Evolutionary conservation across 495 filamentous ascomycete genomes (phyloP).

Genomic region (Trichodelitschia bisporula): DNA sequence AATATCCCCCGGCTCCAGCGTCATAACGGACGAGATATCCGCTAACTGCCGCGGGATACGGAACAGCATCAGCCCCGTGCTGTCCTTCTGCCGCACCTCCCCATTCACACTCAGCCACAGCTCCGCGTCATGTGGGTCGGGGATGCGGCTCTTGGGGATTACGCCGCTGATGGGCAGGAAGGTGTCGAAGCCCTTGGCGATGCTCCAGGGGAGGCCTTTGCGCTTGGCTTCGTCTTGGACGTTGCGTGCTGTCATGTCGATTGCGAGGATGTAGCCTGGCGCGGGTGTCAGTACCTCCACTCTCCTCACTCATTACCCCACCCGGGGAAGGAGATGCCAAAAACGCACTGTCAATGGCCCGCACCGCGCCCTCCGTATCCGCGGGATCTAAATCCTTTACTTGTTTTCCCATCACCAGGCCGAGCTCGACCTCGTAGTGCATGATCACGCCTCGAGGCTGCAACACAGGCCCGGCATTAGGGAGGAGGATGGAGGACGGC

Average conservation of each 20-base stretch:
- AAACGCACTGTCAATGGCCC: constrained; percentile 25
- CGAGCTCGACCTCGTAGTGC: constrained; percentile 92
- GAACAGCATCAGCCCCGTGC: constrained; percentile 78
- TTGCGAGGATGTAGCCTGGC: constrained; percentile 59
- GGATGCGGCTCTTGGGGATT: constrained; percentile 53
- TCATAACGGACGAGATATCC: constrained; percentile 88
- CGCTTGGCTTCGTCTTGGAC: constrained; percentile 88
- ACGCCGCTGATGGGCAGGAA: constrained; percentile 66
- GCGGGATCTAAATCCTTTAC: constrained; percentile 46
- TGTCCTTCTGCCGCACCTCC: constrained; percentile 53
- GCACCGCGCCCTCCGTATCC: constrained; percentile 28
- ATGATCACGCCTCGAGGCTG: constrained; percentile 57
- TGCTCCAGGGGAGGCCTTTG: constrained; percentile 89
- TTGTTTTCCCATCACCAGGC: constrained; percentile 57
- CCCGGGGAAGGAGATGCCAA: no score
- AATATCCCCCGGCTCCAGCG: constrained; percentile 73
- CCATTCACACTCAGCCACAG: constrained; percentile 63
- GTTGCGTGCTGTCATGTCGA: constrained; percentile 89
- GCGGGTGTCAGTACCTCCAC: neutral
- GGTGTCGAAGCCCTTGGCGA: constrained; percentile 91
- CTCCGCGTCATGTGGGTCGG: constrained; percentile 70
- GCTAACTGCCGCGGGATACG: constrained; percentile 62
- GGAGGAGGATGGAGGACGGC: constrained; percentile 51
- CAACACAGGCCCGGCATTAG: constrained; percentile 56
- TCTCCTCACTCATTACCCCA: no score